Conservation (phyloP, 2,329 filamentous ascomycete species). For the Mariannaea sp. region DNA sequence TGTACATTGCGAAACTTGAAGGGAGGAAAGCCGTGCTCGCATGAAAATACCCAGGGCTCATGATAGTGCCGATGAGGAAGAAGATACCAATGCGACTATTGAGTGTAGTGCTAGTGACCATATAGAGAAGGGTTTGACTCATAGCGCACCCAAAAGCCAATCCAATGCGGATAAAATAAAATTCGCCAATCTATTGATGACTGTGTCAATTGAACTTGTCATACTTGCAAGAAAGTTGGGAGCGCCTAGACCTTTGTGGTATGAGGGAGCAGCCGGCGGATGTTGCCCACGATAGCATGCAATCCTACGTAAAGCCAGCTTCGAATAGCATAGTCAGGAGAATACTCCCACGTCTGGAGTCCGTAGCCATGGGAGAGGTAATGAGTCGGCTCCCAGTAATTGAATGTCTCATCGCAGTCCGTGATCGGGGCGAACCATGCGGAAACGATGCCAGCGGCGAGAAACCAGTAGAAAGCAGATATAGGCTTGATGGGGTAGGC, state of each 20-base stretch:
- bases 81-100: slow-evolving; percentile 84
- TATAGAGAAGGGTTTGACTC: slow-evolving; percentile 82
- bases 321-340: slow-evolving; percentile 89
- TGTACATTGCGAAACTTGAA: slow-evolving; percentile 97
- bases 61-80: slow-evolving; percentile 76
- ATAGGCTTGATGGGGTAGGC: slow-evolving; percentile 72
- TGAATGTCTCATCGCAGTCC: slow-evolving; percentile 98
- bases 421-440: slow-evolving; percentile 89
- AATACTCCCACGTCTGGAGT: slow-evolving; percentile 98
- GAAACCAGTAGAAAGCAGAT: slow-evolving; percentile 79
- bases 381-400: slow-evolving; percentile 98
- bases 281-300: slow-evolving; percentile 73
- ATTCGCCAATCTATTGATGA: slow-evolving; percentile 64
- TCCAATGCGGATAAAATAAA: slow-evolving; percentile 81
- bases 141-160: slow-evolving; percentile 78
- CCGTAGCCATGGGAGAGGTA: slow-evolving; percentile 93
- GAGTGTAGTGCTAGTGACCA: slow-evolving; percentile 74
- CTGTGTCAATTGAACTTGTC: slow-evolving; percentile 13
- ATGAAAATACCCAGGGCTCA: slow-evolving; percentile 92
- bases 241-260: slow-evolving; percentile 57
- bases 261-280: slow-evolving; percentile 67
- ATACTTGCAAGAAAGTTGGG: not conserved
- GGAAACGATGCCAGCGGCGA: slow-evolving; percentile 73
- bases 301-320: slow-evolving; percentile 90
- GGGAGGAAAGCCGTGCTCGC: slow-evolving; percentile 85